Base-by-base conservation (phyloP, 768 basidiomycete species). In the Trametes elegans region DNA sequence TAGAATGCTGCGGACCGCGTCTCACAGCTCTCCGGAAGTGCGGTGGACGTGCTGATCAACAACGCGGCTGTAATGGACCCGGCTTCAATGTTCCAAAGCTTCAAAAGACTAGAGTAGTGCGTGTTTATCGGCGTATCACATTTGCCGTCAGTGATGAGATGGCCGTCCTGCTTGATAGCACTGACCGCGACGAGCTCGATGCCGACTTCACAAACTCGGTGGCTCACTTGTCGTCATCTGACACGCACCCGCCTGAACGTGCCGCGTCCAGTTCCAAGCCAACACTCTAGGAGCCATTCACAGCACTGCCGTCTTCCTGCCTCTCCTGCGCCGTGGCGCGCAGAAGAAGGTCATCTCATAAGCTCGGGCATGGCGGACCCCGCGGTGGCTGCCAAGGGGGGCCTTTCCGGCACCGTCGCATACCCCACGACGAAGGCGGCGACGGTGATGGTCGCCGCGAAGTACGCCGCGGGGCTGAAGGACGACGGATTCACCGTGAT, bases 391-490 rank as follows among this genome's bases (percentile, higher is more conserved):
- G 31, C 68, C 18, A 5, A 16, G 9, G 11, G 52, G 11, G 62
- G 57, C 3, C 34, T 53, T 11, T 21, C 36, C 5, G 44, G n/a
- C 19, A 18, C 41, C 16, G 57, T 59, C 3, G 57, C 71, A n/a
- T 77, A 77, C 63, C 55, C 61, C 29, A 65, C 70, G n/a, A 66
- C 73, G 31, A 75, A 77, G 63, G 66, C 70, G 3, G 74, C 71
- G 5, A 34, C 70, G 9, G 69, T 73, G 49, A 68, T 76, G 67
- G 71, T 65, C n/a, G 61, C 69, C 13, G 68, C 65, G n/a, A 75
- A 75, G 53, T 76, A 73, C 47, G 72, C 74, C 3, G 60, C 58
- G 7, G 39, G 61, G 34, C 66, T 56, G 57, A 66, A 66, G 54
- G n/a, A 55, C 1, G 70, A 74, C 32, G 71, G 70, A 3, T 64